These are phyloP conservation scores for Astragalus membranaceus DNA, from an alignment of 306 rosid species.

Conservation along the genomic window DNA sequence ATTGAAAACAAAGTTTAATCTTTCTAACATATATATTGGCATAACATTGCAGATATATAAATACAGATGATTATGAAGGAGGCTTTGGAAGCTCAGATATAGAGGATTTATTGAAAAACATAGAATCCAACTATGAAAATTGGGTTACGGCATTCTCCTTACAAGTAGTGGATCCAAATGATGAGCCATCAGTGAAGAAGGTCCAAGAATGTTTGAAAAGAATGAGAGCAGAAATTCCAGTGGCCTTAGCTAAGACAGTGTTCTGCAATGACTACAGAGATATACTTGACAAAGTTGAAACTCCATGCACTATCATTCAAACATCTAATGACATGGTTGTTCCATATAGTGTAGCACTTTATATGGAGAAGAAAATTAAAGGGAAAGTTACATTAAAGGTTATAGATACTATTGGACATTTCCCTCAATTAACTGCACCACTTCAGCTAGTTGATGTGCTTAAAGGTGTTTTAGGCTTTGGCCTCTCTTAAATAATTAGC, in stretches of 20 bases:
- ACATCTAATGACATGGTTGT: conserved; percentile 44
- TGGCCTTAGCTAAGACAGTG: conserved; percentile 56
- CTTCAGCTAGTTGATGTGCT: conserved; percentile 59
- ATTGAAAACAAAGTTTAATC: no score
- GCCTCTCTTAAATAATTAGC: neutral
- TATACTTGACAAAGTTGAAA: conserved; percentile 52
- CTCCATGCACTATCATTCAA: conserved; percentile 74
- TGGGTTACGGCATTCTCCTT: conserved; percentile 53
- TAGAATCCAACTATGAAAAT: conserved; percentile 49
- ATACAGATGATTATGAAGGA: conserved; percentile 68
- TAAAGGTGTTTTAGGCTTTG: conserved; percentile 40
- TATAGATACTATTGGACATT: conserved; percentile 51
- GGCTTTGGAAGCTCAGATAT: conserved; percentile 57
- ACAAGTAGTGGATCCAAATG: conserved; percentile 43
- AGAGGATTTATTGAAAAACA: conserved; percentile 37
- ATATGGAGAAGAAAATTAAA: conserved; percentile 66
- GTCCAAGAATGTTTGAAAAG: conserved; percentile 37
- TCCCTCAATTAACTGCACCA: conserved; percentile 77
- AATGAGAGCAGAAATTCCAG: conserved; percentile 50
- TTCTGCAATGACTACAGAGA: conserved; percentile 61
- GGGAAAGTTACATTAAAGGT: conserved; percentile 49
- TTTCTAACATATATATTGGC: no score
- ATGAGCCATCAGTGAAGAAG: conserved; percentile 48
- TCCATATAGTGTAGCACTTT: conserved; percentile 54
- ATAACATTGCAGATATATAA: conserved; percentile 35